A percentile compares a stretch with the other conserved stretches of the same genome.
Evolutionary conservation across 1,284 basidiomycete species (phyloP).

Genomic region (Leccinum subatratum): DNA sequence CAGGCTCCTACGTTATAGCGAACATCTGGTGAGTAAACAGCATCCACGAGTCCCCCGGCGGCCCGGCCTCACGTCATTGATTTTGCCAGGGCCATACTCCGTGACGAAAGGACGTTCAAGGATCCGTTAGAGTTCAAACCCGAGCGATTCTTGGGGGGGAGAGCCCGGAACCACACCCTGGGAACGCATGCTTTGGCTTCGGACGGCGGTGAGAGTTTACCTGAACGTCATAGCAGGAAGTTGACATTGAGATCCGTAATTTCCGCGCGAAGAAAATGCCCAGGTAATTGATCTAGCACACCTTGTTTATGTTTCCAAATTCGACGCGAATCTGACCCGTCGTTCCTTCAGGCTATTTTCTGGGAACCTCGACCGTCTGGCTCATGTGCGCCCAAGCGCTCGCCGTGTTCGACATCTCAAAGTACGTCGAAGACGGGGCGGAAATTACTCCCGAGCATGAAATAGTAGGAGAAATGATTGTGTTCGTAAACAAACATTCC

Average conservation of each 20-base stretch:
- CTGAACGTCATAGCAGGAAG: not conserved
- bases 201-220: slow-evolving; percentile 44
- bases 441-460: slow-evolving; percentile 22
- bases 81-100: slow-evolving; percentile 14
- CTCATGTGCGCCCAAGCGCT: slow-evolving; percentile 16
- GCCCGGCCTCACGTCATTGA: not conserved
- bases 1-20: slow-evolving; percentile 15
- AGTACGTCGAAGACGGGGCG: slow-evolving; percentile 15
- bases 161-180: slow-evolving; percentile 45
- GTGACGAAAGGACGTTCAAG: slow-evolving; percentile 12
- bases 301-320: not conserved
- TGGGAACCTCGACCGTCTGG: slow-evolving; percentile 18
- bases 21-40: slow-evolving; percentile 17
- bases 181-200: slow-evolving; percentile 48
- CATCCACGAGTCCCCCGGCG: not conserved
- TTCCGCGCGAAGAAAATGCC: slow-evolving; percentile 10
- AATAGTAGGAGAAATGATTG: slow-evolving; percentile 16
- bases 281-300: slow-evolving; percentile 9
- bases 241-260: not conserved
- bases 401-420: slow-evolving; percentile 20
- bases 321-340: not conserved
- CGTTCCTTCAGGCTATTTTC: slow-evolving; percentile 16
- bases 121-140: slow-evolving; percentile 20
- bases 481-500: slow-evolving; percentile 7
- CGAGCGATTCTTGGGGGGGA: slow-evolving; percentile 23